Evolutionary conservation across 139 green algal genomes (phyloP).

Genomic region (Limnomonas spitsbergensis): DNA sequence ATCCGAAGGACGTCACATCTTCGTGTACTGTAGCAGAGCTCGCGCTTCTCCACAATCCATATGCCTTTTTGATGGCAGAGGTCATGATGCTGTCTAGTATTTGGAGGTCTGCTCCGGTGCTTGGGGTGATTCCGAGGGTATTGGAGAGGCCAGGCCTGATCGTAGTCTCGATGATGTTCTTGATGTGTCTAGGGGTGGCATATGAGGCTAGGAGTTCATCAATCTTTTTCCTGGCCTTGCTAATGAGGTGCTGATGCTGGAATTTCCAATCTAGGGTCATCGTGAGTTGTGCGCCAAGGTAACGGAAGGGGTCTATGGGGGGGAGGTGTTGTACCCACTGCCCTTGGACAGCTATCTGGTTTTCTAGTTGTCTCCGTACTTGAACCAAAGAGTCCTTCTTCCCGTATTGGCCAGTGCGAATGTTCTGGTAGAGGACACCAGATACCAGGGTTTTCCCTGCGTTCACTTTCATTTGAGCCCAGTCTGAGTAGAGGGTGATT

Average conservation of each 20-base stretch:
- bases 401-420: neutral
- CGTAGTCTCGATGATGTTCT: neutral
- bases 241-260: neutral
- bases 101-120: too few relatives aligned
- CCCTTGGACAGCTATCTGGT: neutral
- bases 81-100: conserved; percentile 10
- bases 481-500: neutral
- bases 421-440: too few relatives aligned
- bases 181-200: too few relatives aligned
- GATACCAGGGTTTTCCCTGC: too few relatives aligned
- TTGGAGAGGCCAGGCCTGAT: neutral
- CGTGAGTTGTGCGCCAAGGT: neutral
- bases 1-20: neutral
- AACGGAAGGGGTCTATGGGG: neutral
- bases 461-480: too few relatives aligned
- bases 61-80: neutral
- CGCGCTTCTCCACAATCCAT: neutral
- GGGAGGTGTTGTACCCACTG: neutral
- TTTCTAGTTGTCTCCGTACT: neutral
- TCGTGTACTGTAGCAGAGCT: neutral
- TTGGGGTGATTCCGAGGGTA: neutral
- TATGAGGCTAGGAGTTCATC: too few relatives aligned
- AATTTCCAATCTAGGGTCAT: neutral
- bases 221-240: neutral
- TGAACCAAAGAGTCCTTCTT: neutral